Percentiles rank a stretch among this genome's conserved stretches.
These are phyloP conservation scores for Penicillium lagena DNA, from an alignment of 495 filamentous ascomycete genomes.

Conservation along the genomic window DNA sequence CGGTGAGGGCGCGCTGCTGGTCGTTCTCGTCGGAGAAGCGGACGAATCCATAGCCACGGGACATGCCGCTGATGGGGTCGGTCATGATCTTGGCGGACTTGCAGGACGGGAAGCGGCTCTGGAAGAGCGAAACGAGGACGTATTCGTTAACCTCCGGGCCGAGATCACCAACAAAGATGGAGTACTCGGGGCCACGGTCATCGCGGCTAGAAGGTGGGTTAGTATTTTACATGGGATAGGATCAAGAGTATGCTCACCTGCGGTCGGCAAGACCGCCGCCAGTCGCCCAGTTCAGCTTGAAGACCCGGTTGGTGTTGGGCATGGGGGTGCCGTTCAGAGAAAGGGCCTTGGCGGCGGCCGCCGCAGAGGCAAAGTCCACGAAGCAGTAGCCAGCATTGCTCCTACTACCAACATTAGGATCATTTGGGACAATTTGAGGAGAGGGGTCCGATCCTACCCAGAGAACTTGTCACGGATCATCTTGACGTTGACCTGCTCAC, in stretches of 20 bases:
- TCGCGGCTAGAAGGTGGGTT: conserved; percentile 56
- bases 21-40: conserved; percentile 92
- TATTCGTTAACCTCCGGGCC: conserved; percentile 99
- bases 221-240: not conserved
- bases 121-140: conserved; percentile 93
- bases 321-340: conserved; percentile 83
- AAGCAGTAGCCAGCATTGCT: conserved; percentile 99
- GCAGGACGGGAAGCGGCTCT: conserved; percentile 91
- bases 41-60: conserved; percentile 96
- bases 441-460: conserved; percentile 59
- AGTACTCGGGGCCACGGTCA: conserved; percentile 92
- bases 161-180: conserved; percentile 96
- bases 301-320: conserved; percentile 88
- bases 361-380: conserved; percentile 81
- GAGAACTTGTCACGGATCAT: conserved; percentile 99
- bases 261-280: conserved; percentile 93
- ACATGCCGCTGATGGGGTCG: conserved; percentile 95
- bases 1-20: conserved; percentile 87
- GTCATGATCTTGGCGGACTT: conserved; percentile 99
- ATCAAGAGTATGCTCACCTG: conserved; percentile 47
- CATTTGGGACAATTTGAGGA: conserved; percentile 6
- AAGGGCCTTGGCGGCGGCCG: conserved; percentile 86
- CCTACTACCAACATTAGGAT: conserved; percentile 49
- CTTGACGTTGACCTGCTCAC: conserved; percentile 95
- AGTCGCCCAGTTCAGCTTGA: conserved; percentile 99